phyloP scores from a whole-genome alignment of 2,329 filamentous ascomycete species.

The Phialophora expanda region DNA sequence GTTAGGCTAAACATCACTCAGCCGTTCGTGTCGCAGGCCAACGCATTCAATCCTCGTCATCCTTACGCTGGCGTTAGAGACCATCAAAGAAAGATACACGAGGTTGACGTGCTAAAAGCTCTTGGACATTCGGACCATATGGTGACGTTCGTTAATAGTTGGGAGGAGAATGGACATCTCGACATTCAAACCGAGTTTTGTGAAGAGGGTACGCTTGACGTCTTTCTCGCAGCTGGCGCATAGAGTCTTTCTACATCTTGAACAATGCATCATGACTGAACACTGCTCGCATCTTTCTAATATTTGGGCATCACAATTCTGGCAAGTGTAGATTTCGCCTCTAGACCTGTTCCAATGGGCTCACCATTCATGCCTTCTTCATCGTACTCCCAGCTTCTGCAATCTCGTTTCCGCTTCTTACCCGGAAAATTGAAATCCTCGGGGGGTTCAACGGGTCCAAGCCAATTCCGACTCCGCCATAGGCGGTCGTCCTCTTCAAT shows the following conservation, averaged over 20 bases:
- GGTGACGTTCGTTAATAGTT: slow-evolving; percentile 80
- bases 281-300: slow-evolving; percentile 65
- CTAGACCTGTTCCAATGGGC: slow-evolving; percentile 56
- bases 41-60: slow-evolving; percentile 18
- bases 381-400: slow-evolving; percentile 60
- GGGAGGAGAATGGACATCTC: slow-evolving; percentile 82
- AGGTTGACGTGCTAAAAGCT: slow-evolving; percentile 79
- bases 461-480: slow-evolving; percentile 65
- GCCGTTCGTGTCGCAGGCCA: slow-evolving; percentile 25
- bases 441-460: slow-evolving; percentile 50
- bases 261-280: slow-evolving; percentile 66
- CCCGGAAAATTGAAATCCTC: slow-evolving; percentile 31
- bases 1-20: slow-evolving; percentile 12
- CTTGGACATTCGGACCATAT: slow-evolving; percentile 83
- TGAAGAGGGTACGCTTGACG: slow-evolving; percentile 87
- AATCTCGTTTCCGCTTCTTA: slow-evolving; percentile 47
- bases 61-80: slow-evolving; percentile 75
- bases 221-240: slow-evolving; percentile 74
- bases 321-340: slow-evolving; percentile 61
- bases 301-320: slow-evolving; percentile 60
- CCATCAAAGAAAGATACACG: slow-evolving; percentile 80
- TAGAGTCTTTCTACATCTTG: slow-evolving; percentile 64
- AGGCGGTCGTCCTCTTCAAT: slow-evolving; percentile 64
- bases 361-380: slow-evolving; percentile 62
- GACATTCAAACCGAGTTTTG: slow-evolving; percentile 99